A percentile compares a stretch with the other conserved stretches of the same genome.
These are phyloP conservation scores for Triticum timopheevii DNA, from an alignment of 176 grass and related monocot genomes.

Conservation along the genomic window DNA sequence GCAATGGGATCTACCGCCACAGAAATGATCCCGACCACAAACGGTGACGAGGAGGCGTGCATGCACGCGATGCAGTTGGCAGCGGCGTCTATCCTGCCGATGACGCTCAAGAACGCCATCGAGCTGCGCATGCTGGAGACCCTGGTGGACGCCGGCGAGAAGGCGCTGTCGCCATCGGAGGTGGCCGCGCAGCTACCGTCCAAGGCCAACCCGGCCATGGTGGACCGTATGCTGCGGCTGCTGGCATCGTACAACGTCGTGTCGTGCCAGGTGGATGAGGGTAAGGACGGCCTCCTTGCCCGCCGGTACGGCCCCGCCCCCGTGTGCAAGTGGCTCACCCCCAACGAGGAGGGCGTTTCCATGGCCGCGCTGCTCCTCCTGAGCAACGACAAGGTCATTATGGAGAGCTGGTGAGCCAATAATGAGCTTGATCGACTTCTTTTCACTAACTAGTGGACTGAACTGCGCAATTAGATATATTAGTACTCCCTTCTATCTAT, in stretches of 20 bases:
- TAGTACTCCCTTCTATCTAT: too few relatives aligned
- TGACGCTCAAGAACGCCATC: conserved; percentile 88
- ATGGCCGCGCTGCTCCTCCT: conserved; percentile 27
- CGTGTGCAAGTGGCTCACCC: too few relatives aligned
- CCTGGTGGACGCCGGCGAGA: conserved; percentile 27
- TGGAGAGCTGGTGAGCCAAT: conserved; percentile 76
- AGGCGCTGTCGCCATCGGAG: conserved; percentile 42
- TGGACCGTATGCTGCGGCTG: conserved; percentile 82
- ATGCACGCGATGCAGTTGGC: conserved; percentile 70
- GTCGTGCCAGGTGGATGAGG: conserved; percentile 43
- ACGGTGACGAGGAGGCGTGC: conserved; percentile 71
- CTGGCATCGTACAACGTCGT: conserved; percentile 69
- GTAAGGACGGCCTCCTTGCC: conserved; percentile 35
- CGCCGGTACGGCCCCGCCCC: too few relatives aligned
- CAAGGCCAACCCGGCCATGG: conserved; percentile 44
- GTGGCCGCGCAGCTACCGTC: conserved; percentile 53
- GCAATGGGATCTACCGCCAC: neutral
- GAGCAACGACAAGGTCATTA: conserved; percentile 75
- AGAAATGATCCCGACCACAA: too few relatives aligned
- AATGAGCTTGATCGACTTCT: too few relatives aligned
- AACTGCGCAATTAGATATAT: too few relatives aligned
- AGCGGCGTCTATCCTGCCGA: conserved; percentile 72
- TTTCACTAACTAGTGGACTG: too few relatives aligned
- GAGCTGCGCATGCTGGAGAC: conserved; percentile 77
- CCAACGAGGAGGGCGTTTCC: too few relatives aligned